Conservation (phyloP, 2,329 filamentous ascomycete genomes). For the Drechslerella dactyloides region DNA sequence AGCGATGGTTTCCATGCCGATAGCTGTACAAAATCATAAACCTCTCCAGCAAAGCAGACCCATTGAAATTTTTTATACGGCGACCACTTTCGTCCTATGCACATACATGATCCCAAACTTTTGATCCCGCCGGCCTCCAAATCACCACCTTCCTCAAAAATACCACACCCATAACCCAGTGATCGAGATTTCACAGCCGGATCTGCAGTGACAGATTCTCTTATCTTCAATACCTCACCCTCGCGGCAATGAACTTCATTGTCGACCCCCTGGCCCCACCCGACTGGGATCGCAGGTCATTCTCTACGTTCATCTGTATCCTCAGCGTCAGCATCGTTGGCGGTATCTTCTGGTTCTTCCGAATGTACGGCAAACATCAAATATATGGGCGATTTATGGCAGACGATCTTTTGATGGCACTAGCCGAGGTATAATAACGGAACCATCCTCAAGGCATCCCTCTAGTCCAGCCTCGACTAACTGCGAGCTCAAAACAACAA, state of each 20-base stretch:
- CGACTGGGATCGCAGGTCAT: conserved; percentile 17
- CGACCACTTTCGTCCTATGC: too few species aligned
- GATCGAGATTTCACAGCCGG: neutral
- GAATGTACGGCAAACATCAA: conserved; percentile 15
- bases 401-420: conserved; percentile 32
- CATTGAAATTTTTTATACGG: too few species aligned
- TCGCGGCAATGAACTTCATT: neutral
- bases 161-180: neutral
- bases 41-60: too few species aligned
- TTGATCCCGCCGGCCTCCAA: too few species aligned
- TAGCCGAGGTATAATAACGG: conserved; percentile 34
- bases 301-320: conserved; percentile 19
- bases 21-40: too few species aligned
- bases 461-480: too few species aligned
- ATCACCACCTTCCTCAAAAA: too few species aligned
- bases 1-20: too few species aligned
- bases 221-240: neutral
- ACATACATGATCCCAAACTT: too few species aligned
- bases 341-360: neutral
- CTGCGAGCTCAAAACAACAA: neutral
- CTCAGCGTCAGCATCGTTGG: conserved; percentile 15
- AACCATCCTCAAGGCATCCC: too few species aligned
- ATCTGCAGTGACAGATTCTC: neutral
- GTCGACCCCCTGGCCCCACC: conserved; percentile 8
- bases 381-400: conserved; percentile 9